Base-by-base conservation (phyloP, 768 basidiomycete genomes). In the Lentinula raphanica region DNA sequence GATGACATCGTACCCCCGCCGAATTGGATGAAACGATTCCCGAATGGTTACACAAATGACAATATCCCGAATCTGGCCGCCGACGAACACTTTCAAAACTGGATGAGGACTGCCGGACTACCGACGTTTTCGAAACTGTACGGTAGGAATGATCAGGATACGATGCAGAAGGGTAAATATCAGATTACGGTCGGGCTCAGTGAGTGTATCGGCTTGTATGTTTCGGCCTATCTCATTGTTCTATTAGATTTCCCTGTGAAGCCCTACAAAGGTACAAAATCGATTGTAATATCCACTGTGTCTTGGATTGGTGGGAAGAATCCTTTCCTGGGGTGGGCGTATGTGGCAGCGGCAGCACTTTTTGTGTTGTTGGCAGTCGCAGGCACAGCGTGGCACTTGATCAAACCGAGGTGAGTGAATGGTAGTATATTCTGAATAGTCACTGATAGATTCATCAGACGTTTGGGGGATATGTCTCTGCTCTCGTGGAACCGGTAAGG, bases 301-400 rank as follows among this genome's bases (percentile, higher is more conserved):
- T 93, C 95, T 1, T 98, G 96, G 95, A 93, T 97, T 68, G 97
- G 97, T 11, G 97, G 97, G 39, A 95, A 96, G 76, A 98, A 99
- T 65, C 87, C 94, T 1, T 99, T 99, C 86, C 79, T 99, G 19
- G 97, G 97, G 7, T 98, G 95, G 94, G 92, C 94, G 2, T 99
- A 99, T 67, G 88, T 99, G 45, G 95, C 88, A 15, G 84, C 94
- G 1, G 86, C 95, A 1, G 83, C 81, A 17, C 78, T 98, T 15
- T 98, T 97, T 68, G 86, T 98, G 17, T 76, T 92, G 12, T 83
- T 99, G 40, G 94, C 92, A 25, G 71, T 98, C 49, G 79, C 86
- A 25, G 93, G 97, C 25, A 91, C 94, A n/a, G 83, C 90, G 49
- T 83, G 94, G 59, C 96, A 99, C 75, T 74, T 97, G 58, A 81